Conservation (phyloP, 148 eudicot species). For the Beta vulgaris region DNA sequence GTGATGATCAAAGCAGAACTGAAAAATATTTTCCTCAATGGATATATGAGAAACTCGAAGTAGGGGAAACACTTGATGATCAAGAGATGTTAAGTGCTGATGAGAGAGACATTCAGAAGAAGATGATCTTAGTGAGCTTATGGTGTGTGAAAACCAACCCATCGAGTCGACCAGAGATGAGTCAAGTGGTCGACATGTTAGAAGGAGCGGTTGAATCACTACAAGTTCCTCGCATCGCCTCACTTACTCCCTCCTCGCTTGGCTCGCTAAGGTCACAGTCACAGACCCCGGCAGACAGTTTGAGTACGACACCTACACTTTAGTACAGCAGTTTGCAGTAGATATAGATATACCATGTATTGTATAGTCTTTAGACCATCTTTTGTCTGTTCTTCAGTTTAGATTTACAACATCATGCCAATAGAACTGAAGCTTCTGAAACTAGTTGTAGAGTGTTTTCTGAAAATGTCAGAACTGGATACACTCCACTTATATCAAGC, state of each 20-base stretch:
- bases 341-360: too few relatives aligned
- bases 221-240: constrained; percentile 11
- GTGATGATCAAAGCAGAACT: background rate
- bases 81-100: background rate
- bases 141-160: constrained; percentile 52
- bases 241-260: constrained; percentile 4
- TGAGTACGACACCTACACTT: background rate
- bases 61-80: constrained; percentile 13
- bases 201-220: constrained; percentile 27
- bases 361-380: background rate
- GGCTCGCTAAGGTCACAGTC: background rate
- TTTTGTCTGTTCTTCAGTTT: background rate
- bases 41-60: constrained; percentile 38
- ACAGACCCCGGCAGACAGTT: background rate
- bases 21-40: constrained; percentile 29
- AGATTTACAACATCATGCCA: background rate
- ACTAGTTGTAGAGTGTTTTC: background rate
- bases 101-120: constrained; percentile 32
- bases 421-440: background rate
- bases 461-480: background rate
- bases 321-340: background rate
- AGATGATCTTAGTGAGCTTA: constrained; percentile 48
- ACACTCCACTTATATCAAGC: too few relatives aligned
- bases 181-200: constrained; percentile 46
- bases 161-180: constrained; percentile 44